Evolutionary conservation across 768 basidiomycete genomes (phyloP), one percentile per base, ranked within the genome.

Genomic region (Amanita phalloides): DNA sequence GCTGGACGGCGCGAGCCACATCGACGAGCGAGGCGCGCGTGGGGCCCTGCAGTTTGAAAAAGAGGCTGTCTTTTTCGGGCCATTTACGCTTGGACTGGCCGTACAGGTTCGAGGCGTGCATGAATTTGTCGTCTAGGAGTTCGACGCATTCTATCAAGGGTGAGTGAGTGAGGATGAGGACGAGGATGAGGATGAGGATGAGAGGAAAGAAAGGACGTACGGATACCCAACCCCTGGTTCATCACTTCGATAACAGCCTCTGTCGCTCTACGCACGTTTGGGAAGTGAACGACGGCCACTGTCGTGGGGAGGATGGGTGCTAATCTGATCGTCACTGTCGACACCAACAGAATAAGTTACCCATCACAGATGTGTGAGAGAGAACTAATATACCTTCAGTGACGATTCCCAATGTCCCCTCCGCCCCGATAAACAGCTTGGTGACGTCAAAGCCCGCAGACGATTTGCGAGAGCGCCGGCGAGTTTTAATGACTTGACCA

Each of bases 401-500:
- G 14, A 96, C 76, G 48, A 96, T 90, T 1, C 93, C 93, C 21
- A 95, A 70, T 0, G 91, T 87, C 2, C 78, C 78, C 57, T 77
- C 76, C 0, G 89, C 89, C 21, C 91, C 91, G 45, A 93, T 85
- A 65, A 94, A 92, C 5, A 92, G 60, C 53, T 92, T 92, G 0
- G 88, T 91, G 1, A 75, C 67, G 59, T 95, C 92, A 54, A 86
- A 92, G 1, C 93, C 92, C 0, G 91, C 89, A 0, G 90, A 84
- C 0, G 86, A 90, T 62, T 96, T 95, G 32, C 90, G 71, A 3
- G 86, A 74, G 25, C 86, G 72, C 21, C 74, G 69, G 3, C 91
- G 79, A 1, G 93, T 96, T 61, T 93, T 93, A 62, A 96, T 93
- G 10, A 95, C 84, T 61, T 91, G 79, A 1, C 93, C 93, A 4